A percentile compares a stretch with the other conserved stretches of the same genome.
Conservation (phyloP, 2,329 filamentous ascomycete species). For the Leptoxyphium fumago region DNA sequence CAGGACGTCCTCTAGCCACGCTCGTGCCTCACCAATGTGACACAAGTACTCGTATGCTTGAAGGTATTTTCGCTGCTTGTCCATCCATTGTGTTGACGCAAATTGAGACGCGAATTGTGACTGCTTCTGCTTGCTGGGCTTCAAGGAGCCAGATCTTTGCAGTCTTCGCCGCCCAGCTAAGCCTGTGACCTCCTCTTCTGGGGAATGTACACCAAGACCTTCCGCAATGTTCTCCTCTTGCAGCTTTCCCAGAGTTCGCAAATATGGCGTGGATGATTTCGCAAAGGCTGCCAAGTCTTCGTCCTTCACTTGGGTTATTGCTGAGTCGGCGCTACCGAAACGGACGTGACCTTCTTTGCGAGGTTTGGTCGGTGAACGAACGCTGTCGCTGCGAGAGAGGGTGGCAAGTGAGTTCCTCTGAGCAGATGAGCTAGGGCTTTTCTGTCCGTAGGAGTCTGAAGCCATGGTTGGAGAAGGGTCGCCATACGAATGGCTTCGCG, state of each 20-base stretch:
- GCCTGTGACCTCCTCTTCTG: constrained; percentile 74
- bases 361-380: constrained; percentile 20
- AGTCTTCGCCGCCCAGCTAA: constrained; percentile 70
- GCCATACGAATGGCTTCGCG: not conserved
- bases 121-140: constrained; percentile 31
- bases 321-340: constrained; percentile 15
- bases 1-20: constrained; percentile 94
- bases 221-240: constrained; percentile 54
- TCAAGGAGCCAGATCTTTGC: constrained; percentile 48
- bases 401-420: constrained; percentile 19
- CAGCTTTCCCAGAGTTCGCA: constrained; percentile 77
- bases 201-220: constrained; percentile 64
- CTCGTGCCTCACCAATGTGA: constrained; percentile 96
- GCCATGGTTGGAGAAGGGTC: not conserved
- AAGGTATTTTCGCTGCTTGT: constrained; percentile 89
- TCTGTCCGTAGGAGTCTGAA: constrained; percentile 9
- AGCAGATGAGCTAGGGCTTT: constrained; percentile 12
- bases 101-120: constrained; percentile 19
- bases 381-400: constrained; percentile 22
- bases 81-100: constrained; percentile 93
- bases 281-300: constrained; percentile 65
- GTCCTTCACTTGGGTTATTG: constrained; percentile 18
- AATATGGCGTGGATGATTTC: constrained; percentile 77
- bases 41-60: constrained; percentile 98
- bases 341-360: constrained; percentile 17